Base-by-base conservation (phyloP, 2,329 filamentous ascomycete species). In the Aspergillus novofumigatus region DNA sequence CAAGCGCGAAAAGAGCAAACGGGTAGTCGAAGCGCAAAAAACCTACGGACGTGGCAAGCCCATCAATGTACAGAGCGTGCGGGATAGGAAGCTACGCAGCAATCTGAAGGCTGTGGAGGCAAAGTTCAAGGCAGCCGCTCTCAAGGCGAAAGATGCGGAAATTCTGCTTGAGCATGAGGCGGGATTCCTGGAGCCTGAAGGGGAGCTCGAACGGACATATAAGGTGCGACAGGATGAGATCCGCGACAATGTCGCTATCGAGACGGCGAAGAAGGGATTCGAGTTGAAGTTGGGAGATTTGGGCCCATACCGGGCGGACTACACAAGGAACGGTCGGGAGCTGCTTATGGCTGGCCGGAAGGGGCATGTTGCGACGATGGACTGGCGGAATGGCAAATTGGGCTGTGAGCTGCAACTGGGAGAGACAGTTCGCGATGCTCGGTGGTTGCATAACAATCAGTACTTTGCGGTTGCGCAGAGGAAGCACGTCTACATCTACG, bases 401-500 rank as follows among this genome's bases (percentile, higher is more conserved):
- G 91, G 90, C 6, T 97, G 92, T 71, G 94, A 99, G 73, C 69
- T 97, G 61, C 91, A 99, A 71, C 81, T 99, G 60, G 86, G 87
- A 52, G 94, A 99, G 79, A 97, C 92, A 0, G 83, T 97, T 11
- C 83, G 93, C 53, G 93, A 97, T 75, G 88, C 89, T 26, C 88
- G 87, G 70, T 99, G 92, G 90, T 81, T 97, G 67, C 92, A 97
- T 77, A 96, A 96, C 72, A 92, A 94, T 73, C 91, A 96, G 71
- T 77, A 86, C 76, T 97, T 97, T 76, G 93, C 93, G 0, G 91
- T 96, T 11, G 92, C 94, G 48, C 93, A 99, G 77, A 97, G 96
- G 81, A 94, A 93, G 76, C 89, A 94, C 65, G 90, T 94, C 62
- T 99, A 96, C 78, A 97, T 99, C 63, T 99, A 99, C 78, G 94